Evolutionary conservation across 2,329 filamentous ascomycete genomes (phyloP).

Genomic region (Lachnellula subtilissima): DNA sequence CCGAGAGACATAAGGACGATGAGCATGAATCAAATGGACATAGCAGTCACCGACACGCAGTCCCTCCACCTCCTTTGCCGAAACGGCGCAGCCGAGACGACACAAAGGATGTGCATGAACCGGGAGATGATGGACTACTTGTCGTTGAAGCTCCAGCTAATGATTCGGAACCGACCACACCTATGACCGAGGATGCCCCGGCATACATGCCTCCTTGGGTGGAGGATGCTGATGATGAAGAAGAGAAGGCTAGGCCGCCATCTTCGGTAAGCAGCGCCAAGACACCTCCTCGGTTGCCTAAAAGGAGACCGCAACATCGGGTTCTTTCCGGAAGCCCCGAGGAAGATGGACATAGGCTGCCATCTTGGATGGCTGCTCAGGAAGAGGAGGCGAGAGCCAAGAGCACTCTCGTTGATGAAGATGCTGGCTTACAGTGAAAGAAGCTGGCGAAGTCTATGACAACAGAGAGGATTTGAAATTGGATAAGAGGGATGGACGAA

Average conservation of each 20-base stretch:
- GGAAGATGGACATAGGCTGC: constrained; percentile 28
- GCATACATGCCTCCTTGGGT: constrained; percentile 32
- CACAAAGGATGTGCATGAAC: constrained; percentile 33
- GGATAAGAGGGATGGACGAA: neutral
- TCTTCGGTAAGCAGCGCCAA: neutral
- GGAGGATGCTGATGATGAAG: constrained; percentile 32
- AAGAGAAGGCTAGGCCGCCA: constrained; percentile 6
- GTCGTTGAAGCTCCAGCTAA: constrained; percentile 61
- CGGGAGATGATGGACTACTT: constrained; percentile 49
- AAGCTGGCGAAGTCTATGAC: neutral
- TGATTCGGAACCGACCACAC: constrained; percentile 56
- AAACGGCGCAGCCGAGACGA: constrained; percentile 27
- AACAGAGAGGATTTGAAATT: neutral
- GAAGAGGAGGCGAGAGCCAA: constrained; percentile 32
- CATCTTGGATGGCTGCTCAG: constrained; percentile 32
- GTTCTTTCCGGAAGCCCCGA: constrained; percentile 28
- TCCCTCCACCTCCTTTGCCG: constrained; percentile 46
- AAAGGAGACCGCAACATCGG: constrained; percentile 20
- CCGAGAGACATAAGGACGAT: constrained; percentile 19
- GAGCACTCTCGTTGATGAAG: constrained; percentile 31
- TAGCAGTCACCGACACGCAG: constrained; percentile 26
- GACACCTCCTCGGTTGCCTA: constrained; percentile 22
- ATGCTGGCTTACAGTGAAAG: constrained; percentile 11
- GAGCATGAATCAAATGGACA: constrained; percentile 25
- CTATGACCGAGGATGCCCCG: constrained; percentile 36